These are phyloP conservation scores for Tuctoria greenei DNA, from an alignment of 176 grass and related monocot genomes.

Conservation along the genomic window DNA sequence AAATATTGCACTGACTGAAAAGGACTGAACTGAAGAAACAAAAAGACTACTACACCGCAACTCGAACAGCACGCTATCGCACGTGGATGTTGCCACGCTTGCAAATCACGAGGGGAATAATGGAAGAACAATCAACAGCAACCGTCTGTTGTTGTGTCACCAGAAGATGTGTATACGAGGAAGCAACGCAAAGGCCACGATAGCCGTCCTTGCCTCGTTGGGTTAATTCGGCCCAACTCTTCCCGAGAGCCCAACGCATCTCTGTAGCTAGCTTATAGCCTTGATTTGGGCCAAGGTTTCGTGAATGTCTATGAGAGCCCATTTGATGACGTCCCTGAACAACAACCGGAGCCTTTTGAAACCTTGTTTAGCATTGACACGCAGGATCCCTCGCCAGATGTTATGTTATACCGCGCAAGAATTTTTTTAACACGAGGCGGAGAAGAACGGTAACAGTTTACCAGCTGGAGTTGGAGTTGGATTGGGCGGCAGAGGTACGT, in stretches of 20 bases:
- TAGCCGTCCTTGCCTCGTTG: too few species aligned
- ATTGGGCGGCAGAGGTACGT: background rate
- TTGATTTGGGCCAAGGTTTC: too few species aligned
- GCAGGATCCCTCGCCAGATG: background rate
- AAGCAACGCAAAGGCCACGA: background rate
- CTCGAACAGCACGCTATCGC: background rate
- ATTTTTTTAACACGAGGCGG: too few species aligned
- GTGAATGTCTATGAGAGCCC: too few species aligned
- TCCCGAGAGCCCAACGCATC: background rate
- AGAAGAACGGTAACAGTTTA: too few species aligned
- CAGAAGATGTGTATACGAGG: background rate
- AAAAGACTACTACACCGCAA: too few species aligned
- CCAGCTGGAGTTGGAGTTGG: background rate
- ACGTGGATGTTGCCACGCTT: background rate
- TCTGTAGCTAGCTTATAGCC: background rate
- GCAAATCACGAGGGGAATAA: background rate
- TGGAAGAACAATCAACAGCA: conserved; percentile 4
- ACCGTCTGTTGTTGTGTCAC: background rate
- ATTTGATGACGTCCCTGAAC: too few species aligned
- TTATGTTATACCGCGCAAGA: background rate
- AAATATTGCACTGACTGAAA: background rate
- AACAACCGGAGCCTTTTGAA: background rate
- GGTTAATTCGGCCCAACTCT: too few species aligned
- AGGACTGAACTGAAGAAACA: background rate
- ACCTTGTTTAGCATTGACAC: background rate